Conservation (phyloP, 208 protist genomes). For the Phytomonas francai region DNA sequence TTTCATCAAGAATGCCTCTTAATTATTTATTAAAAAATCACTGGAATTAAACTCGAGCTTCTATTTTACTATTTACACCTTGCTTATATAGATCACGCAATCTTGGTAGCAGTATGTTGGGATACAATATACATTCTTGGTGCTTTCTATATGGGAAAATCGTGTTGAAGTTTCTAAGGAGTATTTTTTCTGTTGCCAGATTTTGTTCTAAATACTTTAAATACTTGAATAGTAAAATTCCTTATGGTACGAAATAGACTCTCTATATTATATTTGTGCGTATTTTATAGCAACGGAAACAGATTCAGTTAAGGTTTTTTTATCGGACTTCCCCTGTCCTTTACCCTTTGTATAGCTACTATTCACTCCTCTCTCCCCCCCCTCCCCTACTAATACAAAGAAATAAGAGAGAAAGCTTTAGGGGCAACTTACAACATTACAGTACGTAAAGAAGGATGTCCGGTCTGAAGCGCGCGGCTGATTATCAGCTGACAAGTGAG, state of each 20-base stretch:
- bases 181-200: neutral
- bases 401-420: neutral
- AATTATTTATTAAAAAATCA: constrained; percentile 1
- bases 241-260: no score
- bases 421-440: neutral
- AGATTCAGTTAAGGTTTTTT: neutral
- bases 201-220: neutral
- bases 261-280: no score
- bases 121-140: neutral
- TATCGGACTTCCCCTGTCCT: neutral
- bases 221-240: neutral
- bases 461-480: constrained; percentile 26
- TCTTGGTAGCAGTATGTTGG: neutral
- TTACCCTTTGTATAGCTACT: neutral
- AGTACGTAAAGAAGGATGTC: constrained; percentile 7
- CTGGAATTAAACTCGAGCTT: neutral
- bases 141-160: neutral
- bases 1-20: neutral
- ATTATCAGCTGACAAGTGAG: constrained; percentile 21
- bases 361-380: neutral
- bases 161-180: neutral
- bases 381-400: neutral
- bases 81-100: neutral
- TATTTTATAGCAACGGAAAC: no score
- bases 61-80: neutral